A percentile compares a stretch with the other conserved stretches of the same genome.
phyloP scores from a whole-genome alignment of 208 protist species.

The Leptomonas pyrrhocoris region DNA sequence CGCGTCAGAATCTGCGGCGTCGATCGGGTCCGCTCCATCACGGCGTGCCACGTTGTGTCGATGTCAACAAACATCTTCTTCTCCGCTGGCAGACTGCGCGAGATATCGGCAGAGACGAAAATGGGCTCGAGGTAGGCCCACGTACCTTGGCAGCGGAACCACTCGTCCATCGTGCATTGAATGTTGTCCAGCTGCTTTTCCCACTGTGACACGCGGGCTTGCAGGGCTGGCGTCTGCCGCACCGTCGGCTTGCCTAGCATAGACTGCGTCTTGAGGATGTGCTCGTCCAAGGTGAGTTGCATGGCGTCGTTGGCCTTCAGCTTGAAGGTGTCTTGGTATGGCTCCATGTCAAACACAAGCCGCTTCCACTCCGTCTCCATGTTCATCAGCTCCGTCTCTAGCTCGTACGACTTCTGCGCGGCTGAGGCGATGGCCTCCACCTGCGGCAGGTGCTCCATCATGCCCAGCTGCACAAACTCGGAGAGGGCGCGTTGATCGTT shows the following conservation, averaged over 20 bases:
- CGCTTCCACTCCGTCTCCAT: slow-evolving; percentile 95
- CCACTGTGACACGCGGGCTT: slow-evolving; percentile 92
- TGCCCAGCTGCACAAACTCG: slow-evolving; percentile 87
- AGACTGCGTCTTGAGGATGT: slow-evolving; percentile 96
- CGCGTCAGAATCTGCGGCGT: slow-evolving; percentile 89
- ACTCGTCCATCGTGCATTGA: slow-evolving; percentile 95
- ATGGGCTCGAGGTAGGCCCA: slow-evolving; percentile 98
- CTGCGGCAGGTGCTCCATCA: slow-evolving; percentile 79
- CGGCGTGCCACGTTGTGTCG: slow-evolving; percentile 92
- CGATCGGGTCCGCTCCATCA: slow-evolving; percentile 90
- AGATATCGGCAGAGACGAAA: slow-evolving; percentile 96
- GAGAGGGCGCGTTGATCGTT: slow-evolving; percentile 83
- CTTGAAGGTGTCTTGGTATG: slow-evolving; percentile 93
- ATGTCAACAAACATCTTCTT: slow-evolving; percentile 93
- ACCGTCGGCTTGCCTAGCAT: slow-evolving; percentile 95
- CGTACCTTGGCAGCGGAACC: slow-evolving; percentile 95
- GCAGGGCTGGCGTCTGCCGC: slow-evolving; percentile 85
- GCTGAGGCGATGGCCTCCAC: slow-evolving; percentile 89
- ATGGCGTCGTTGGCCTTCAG: slow-evolving; percentile 93
- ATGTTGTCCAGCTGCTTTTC: slow-evolving; percentile 92
- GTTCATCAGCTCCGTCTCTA: slow-evolving; percentile 92
- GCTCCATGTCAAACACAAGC: slow-evolving; percentile 93
- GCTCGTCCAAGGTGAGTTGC: slow-evolving; percentile 95
- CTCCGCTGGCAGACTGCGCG: slow-evolving; percentile 95
- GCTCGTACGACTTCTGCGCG: slow-evolving; percentile 90